These are phyloP conservation scores for Miamiensis avidus DNA, from an alignment of 169 alveolate genomes.

Conservation along the genomic window DNA sequence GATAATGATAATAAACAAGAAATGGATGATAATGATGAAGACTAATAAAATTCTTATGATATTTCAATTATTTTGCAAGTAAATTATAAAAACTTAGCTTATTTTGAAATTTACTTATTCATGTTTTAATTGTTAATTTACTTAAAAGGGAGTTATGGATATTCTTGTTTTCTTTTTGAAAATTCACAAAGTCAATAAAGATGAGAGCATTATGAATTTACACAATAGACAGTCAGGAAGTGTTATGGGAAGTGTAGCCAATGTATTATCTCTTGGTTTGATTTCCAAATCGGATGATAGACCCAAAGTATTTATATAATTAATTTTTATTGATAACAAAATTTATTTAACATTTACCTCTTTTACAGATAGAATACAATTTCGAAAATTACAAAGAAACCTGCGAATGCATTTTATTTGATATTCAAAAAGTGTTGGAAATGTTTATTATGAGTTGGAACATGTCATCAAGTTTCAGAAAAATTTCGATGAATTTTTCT, in stretches of 20 bases:
- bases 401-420: conserved; percentile 29
- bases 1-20: too few relatives aligned
- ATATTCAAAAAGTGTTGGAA: conserved; percentile 39
- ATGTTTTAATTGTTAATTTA: too few relatives aligned
- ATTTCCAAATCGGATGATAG: conserved; percentile 13
- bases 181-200: background rate
- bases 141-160: background rate
- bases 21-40: too few relatives aligned
- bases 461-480: conserved; percentile 17
- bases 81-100: background rate
- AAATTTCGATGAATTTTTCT: conserved; percentile 17
- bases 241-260: conserved; percentile 5
- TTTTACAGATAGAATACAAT: background rate
- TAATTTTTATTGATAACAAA: background rate
- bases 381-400: conserved; percentile 33
- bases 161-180: background rate
- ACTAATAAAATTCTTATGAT: background rate
- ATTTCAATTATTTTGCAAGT: background rate
- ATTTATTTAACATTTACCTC: background rate
- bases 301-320: background rate
- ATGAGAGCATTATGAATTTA: background rate
- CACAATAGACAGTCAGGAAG: background rate
- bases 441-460: conserved; percentile 45
- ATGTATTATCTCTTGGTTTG: conserved; percentile 24
- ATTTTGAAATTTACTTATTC: background rate